phyloP scores from a whole-genome alignment of 257 asterid genomes.

The Pogostemon cablin region DNA sequence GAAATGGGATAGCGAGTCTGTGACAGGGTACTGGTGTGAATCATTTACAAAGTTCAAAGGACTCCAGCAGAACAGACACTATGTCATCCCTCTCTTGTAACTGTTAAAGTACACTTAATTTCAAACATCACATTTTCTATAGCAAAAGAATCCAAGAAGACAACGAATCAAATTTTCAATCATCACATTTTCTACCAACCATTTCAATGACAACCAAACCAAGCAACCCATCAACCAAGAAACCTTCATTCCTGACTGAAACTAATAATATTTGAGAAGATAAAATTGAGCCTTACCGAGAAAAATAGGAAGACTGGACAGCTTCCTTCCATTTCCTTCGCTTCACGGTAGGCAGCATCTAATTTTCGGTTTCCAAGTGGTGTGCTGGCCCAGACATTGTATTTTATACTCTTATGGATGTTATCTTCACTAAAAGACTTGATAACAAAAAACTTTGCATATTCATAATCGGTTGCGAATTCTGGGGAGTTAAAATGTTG shows the following conservation, averaged over 20 bases:
- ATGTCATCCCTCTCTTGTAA: too few species aligned
- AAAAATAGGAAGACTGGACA: constrained; percentile 91
- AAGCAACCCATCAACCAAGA: constrained; percentile 40
- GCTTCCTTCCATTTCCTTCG: constrained; percentile 62
- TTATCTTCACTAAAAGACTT: constrained; percentile 99
- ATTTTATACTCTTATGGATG: constrained; percentile 93
- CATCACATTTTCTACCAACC: neutral
- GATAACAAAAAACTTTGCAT: constrained; percentile 84
- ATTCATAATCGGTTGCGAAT: constrained; percentile 67
- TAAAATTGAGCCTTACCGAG: constrained; percentile 63
- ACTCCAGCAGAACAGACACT: neutral
- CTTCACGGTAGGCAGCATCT: constrained; percentile 87
- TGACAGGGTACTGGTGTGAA: constrained; percentile 1
- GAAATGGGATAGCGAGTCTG: neutral
- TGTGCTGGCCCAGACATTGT: constrained; percentile 95
- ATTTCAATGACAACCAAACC: neutral
- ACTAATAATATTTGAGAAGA: constrained; percentile 13
- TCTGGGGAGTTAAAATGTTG: constrained; percentile 69
- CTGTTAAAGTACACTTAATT: too few species aligned
- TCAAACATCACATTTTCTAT: too few species aligned
- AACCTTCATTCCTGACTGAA: constrained; percentile 2
- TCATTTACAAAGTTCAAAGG: neutral
- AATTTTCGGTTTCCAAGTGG: constrained; percentile 93
- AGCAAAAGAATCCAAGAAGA: too few species aligned
- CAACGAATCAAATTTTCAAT: too few species aligned